phyloP scores from a whole-genome alignment of 495 filamentous ascomycete genomes.

The Paragyromitra xinjiangensis region DNA sequence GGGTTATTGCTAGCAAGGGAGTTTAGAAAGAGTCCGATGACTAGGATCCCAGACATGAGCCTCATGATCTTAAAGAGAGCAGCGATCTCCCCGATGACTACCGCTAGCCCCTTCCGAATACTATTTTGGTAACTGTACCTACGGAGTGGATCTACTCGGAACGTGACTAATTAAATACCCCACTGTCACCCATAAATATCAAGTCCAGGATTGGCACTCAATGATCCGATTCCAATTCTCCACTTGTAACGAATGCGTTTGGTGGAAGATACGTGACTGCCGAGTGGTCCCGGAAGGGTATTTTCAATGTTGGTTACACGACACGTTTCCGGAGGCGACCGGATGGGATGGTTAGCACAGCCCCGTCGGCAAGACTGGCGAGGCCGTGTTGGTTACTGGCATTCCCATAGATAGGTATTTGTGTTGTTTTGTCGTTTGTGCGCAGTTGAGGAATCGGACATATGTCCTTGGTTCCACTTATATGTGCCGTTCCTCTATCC shows the following conservation, averaged over 20 bases:
- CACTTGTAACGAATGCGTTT: conserved; percentile 61
- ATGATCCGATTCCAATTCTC: not conserved
- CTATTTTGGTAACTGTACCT: not conserved
- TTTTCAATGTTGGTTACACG: not conserved
- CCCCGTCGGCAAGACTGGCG: not conserved
- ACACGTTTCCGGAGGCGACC: not conserved
- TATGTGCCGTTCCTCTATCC: not conserved
- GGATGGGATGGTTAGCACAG: not conserved
- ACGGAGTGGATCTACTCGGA: not conserved
- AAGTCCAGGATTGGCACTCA: not conserved
- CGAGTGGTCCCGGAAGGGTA: conserved; percentile 62
- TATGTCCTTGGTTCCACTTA: not conserved
- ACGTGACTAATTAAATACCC: not conserved
- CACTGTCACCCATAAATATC: not conserved
- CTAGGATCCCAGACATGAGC: not conserved
- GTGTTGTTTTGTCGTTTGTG: not conserved
- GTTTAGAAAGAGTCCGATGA: not conserved
- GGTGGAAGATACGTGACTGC: conserved; percentile 63
- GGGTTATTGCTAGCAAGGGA: not conserved
- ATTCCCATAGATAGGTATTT: not conserved
- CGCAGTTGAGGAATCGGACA: not conserved
- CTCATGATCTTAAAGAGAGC: not conserved
- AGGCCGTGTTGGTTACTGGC: not conserved
- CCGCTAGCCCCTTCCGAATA: not conserved
- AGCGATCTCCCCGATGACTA: not conserved